Base-by-base conservation (phyloP, 352 stramenopile genomes). In the Phytophthora capsici region DNA sequence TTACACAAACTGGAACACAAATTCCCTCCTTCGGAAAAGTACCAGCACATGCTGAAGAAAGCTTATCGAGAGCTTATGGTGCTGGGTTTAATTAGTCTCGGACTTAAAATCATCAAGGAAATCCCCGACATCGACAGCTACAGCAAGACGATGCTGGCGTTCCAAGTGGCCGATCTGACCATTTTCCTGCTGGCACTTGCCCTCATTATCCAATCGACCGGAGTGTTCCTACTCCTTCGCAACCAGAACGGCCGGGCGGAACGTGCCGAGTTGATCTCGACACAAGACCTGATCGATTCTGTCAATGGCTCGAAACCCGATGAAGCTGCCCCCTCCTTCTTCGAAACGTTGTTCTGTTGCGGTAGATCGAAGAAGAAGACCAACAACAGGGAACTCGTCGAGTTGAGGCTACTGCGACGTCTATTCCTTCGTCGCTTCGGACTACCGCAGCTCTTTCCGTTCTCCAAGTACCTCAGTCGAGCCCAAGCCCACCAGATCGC, bases 401-500 rank as follows among this genome's bases (percentile, higher is more conserved):
- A 77, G 17, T 48, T 80, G n/a, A 66, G 78, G 17, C 36, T 85
- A 16, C 49, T 85, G 34, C 72, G 76, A 8, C 64, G 71, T 32
- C 59, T 80, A 12, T 87, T 87, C 49, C 58, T 87, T 19, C 57
- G 43, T 12, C 66, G 48, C 19, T 80, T 80, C 43, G 66, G 61
- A 9, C 57, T 87, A 3, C 78, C 78, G 0, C 65, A 85, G 64
- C 68, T 85, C 20, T 82, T 82, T 37, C 79, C 84, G 23, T 92
- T 85, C 49, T 75, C 76, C 67, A 92, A 92, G 66, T 92, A 92
- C 63, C 38, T 92, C n/a, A 66, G 67, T 19, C 75, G 86, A 22
- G 81, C 80, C 19, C 84, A 90, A 59, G 81, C 88, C 20, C 87
- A 84, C 68, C 77, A 92, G 63, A 89, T 92, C 57, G 79, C 69